These are phyloP conservation scores for Tolypocladium pustulatum DNA, from an alignment of 2,329 filamentous ascomycete species.

Conservation along the genomic window DNA sequence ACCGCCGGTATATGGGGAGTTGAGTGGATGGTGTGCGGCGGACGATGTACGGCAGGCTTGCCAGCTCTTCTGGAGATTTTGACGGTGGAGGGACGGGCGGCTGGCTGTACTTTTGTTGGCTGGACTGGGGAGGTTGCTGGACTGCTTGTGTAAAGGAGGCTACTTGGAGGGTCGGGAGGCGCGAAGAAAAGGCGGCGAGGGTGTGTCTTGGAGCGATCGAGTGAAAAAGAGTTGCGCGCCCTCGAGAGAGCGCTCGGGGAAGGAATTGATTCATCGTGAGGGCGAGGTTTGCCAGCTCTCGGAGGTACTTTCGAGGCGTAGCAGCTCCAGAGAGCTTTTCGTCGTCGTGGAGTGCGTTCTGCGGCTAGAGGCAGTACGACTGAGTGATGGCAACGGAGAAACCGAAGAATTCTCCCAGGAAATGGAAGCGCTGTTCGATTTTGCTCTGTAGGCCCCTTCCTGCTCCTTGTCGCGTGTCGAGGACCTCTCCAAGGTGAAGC, in stretches of 20 bases:
- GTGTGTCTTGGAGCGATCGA: conserved; percentile 1
- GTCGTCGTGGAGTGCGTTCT: not conserved
- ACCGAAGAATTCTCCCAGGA: no score
- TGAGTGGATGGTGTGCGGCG: conserved; percentile 59
- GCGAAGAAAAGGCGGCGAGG: conserved; percentile 5
- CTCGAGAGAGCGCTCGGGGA: conserved; percentile 11
- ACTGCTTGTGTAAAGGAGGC: conserved; percentile 12
- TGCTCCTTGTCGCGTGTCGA: not conserved
- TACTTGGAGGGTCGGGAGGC: conserved; percentile 8
- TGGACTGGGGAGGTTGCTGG: conserved; percentile 6
- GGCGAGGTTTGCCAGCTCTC: not conserved
- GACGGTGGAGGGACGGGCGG: conserved; percentile 17
- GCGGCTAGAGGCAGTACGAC: not conserved
- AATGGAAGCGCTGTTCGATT: not conserved
- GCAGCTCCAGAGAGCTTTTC: not conserved
- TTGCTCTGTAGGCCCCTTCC: not conserved
- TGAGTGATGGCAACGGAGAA: not conserved
- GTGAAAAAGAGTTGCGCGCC: conserved; percentile 9
- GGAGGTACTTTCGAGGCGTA: not conserved
- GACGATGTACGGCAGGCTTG: conserved; percentile 52
- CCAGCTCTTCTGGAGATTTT: conserved; percentile 19
- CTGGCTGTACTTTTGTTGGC: conserved; percentile 13
- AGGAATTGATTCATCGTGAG: conserved; percentile 16
- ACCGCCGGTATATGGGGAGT: conserved; percentile 65
- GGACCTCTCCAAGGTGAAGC: not conserved